Conservation (phyloP, 306 rosid species). For the Vachellia pachyceras region DNA sequence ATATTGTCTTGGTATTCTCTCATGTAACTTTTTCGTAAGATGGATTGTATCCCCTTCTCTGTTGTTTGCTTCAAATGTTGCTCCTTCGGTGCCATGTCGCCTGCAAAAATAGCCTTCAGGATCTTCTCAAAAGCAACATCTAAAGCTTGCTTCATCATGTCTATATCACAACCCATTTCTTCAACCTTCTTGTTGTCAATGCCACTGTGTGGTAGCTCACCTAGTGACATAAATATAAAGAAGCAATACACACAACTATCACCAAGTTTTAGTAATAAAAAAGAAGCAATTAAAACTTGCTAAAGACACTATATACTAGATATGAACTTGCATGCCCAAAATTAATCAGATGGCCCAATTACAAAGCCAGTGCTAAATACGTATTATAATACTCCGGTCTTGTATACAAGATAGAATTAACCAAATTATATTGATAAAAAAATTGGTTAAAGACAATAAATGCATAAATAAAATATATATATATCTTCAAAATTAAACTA, state of each 20-base stretch:
- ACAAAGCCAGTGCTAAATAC: background rate
- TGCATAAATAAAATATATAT: too few relatives aligned
- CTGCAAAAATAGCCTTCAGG: constrained; percentile 58
- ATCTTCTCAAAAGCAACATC: constrained; percentile 82
- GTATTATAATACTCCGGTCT: too few relatives aligned
- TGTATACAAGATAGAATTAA: too few relatives aligned
- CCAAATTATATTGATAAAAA: too few relatives aligned
- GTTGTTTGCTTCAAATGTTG: constrained; percentile 64
- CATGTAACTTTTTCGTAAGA: constrained; percentile 55
- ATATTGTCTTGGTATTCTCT: constrained; percentile 54
- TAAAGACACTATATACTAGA: background rate
- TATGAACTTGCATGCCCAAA: background rate
- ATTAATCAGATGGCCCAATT: background rate
- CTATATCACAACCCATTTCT: constrained; percentile 85
- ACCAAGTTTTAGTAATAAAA: background rate
- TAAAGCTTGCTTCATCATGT: constrained; percentile 71
- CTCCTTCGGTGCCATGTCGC: constrained; percentile 77
- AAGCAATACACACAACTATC: background rate
- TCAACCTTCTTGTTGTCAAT: constrained; percentile 60
- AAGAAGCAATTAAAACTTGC: background rate
- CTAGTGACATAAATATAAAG: background rate
- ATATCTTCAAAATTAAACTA: too few relatives aligned
- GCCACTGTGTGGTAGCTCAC: constrained; percentile 39
- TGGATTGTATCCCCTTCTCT: constrained; percentile 61
- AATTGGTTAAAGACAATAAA: too few relatives aligned